Evolutionary conservation across 306 rosid species (phyloP).

Genomic region (Trichosanthes cucumerina): DNA sequence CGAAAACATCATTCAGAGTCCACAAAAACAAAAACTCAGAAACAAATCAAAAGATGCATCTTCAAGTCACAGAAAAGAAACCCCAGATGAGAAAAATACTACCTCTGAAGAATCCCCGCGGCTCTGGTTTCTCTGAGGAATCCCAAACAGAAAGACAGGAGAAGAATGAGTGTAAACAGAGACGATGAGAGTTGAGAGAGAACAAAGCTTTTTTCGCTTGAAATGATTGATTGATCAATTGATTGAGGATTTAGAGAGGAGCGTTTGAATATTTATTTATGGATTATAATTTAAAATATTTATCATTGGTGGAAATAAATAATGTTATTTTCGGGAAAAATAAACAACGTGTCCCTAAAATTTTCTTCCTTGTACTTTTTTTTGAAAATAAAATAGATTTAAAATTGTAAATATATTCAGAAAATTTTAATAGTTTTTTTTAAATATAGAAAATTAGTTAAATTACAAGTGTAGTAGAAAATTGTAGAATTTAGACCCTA

Average conservation of each 20-base stretch:
- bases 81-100: background rate
- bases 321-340: background rate
- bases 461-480: no score
- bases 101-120: background rate
- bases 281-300: background rate
- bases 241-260: background rate
- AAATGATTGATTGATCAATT: constrained; percentile 5
- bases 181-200: background rate
- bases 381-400: no score
- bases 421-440: no score
- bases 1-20: background rate
- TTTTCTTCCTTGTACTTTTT: background rate
- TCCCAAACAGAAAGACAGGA: background rate
- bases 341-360: background rate
- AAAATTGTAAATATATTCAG: no score
- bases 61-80: background rate
- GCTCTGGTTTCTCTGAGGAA: background rate
- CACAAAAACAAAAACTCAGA: background rate
- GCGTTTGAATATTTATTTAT: constrained; percentile 10
- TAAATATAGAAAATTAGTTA: no score
- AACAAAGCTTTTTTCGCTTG: background rate
- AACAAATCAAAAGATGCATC: background rate
- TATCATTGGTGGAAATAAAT: background rate
- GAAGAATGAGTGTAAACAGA: background rate
- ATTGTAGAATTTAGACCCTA: no score